These are phyloP conservation scores for Paxillus ammoniavirescens DNA, from an alignment of 768 basidiomycete species.

Conservation along the genomic window DNA sequence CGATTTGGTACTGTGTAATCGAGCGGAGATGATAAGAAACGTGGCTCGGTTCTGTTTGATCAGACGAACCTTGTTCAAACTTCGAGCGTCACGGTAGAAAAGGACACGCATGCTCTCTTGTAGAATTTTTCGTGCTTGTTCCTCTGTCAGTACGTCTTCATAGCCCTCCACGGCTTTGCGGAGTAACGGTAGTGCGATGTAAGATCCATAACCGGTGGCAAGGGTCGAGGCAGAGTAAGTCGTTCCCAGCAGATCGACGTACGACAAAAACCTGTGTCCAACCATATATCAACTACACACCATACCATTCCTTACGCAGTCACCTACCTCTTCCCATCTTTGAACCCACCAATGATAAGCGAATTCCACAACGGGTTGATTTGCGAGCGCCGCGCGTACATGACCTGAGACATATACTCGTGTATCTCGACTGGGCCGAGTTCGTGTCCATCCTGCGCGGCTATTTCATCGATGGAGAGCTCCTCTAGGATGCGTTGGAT, in stretches of 20 bases:
- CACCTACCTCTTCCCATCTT: slow-evolving; percentile 74
- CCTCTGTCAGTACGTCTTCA: slow-evolving; percentile 72
- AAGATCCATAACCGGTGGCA: slow-evolving; percentile 91
- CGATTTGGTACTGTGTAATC: slow-evolving; percentile 83
- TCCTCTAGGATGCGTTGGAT: slow-evolving; percentile 79
- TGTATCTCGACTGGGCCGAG: slow-evolving; percentile 90
- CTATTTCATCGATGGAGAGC: slow-evolving; percentile 74
- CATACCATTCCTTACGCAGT: background rate
- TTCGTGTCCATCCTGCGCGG: slow-evolving; percentile 77
- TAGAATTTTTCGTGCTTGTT: slow-evolving; percentile 75
- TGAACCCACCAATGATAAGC: slow-evolving; percentile 87
- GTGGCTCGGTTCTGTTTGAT: background rate
- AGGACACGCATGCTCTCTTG: slow-evolving; percentile 89
- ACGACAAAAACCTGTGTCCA: slow-evolving; percentile 78
- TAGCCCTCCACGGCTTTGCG: slow-evolving; percentile 87
- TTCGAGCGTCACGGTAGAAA: slow-evolving; percentile 94
- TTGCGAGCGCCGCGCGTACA: slow-evolving; percentile 87
- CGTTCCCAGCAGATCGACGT: slow-evolving; percentile 94
- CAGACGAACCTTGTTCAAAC: slow-evolving; percentile 82
- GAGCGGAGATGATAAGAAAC: background rate
- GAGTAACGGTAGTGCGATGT: slow-evolving; percentile 91
- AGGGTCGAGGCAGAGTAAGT: slow-evolving; percentile 92
- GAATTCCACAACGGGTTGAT: slow-evolving; percentile 96
- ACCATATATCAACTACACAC: background rate
- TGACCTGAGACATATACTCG: slow-evolving; percentile 84